Evolutionary conservation across 352 stramenopile species (phyloP), one percentile per base, ranked within the genome.

Genomic region (Pythium coloratum): DNA sequence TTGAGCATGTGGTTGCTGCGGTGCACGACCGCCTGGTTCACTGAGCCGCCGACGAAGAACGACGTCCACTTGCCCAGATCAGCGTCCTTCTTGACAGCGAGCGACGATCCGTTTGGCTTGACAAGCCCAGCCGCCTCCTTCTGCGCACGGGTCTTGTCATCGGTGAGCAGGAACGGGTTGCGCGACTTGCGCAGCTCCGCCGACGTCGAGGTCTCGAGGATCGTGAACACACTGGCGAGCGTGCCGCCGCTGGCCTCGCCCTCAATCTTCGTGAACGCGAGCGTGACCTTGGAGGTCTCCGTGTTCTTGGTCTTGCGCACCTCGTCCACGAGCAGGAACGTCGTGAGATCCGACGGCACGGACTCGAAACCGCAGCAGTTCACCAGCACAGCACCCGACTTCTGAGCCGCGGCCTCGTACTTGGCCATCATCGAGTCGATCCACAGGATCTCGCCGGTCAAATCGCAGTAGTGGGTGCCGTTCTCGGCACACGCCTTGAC

Each of bases 381-480:
- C 26, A 98, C 81, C 32, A 98, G 77, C 42, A 88, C 77, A 1
- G 91, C 89, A 34, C 91, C 91, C 8, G 78, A 86, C 61, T 83
- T 58, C 33, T 76, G 33, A 14, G 93, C 90, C 0, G 57, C 75
- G 0, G 59, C 65, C 36, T 82, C 71, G 61, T 91, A 96, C 60
- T 86, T 82, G n/a, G 44, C 47, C 47, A 86, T 89, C 84, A 98
- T 97, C 26, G 84, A 56, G 24, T 89, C 71, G 38, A 96, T 78
- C 91, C 92, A 98, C 20, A 80, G 42, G n/a, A 86, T 78, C 75
- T 98, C 94, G 34, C 91, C 92, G 2, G 92, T 97, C 55, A 97
- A 91, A 57, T 98, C 94, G 56, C 78, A 89, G 75, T 98, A 97
- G 76, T 97, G 78, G 18, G 91, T 90, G 34, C 92, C 92, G 66